Evolutionary conservation across 2,329 filamentous ascomycete species (phyloP), one percentile per base, ranked within the genome.

Genomic region (Colletotrichum aenigma): DNA sequence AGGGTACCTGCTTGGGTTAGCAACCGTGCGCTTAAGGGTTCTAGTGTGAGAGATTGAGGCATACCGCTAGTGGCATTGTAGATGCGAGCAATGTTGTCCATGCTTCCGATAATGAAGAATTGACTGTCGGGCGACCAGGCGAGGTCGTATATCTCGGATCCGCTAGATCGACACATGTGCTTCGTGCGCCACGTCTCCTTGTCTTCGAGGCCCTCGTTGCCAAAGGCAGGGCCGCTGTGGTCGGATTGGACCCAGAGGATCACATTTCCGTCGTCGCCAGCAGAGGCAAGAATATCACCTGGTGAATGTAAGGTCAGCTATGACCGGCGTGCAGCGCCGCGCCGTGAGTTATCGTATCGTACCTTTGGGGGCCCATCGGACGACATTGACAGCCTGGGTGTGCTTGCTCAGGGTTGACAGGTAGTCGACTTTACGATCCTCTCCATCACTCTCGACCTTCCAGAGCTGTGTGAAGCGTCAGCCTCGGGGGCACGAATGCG

Each of bases 1-100:
- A 96, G 84, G 36, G 89, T 88, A 74, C 90, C 90, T 88, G 76
- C 9, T 8, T 21, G 21, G 60, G 75, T 77, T 61, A 77, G 75
- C 30, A 26, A 56, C 18, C 4, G 52, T 15, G 16, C 21, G 7
- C 13, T 7, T 18, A 55, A 6, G 32, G 10, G 10, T 28, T 3
- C 34, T 8, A 8, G 6, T 43, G 28, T 71, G 9, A 66, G 38
- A 13, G 10, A 48, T 21, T 21, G n/a, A 48, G 43, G 28, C 90
- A 78, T 88, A 96, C 95, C 96, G 81, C 94, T 97, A 78, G 94
- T 94, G 72, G 96, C 95, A 85, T 98, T 98, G 88, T 98, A 98
- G 80, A 99, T 98, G 75, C 96, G 92, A 74, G 97, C 96, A 83
- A 98, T 94, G 84, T 99, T 99, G 87, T 99, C 97, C 96, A 99